phyloP scores from a whole-genome alignment of 106 monocot genomes.

The Dendrobium nobile region DNA sequence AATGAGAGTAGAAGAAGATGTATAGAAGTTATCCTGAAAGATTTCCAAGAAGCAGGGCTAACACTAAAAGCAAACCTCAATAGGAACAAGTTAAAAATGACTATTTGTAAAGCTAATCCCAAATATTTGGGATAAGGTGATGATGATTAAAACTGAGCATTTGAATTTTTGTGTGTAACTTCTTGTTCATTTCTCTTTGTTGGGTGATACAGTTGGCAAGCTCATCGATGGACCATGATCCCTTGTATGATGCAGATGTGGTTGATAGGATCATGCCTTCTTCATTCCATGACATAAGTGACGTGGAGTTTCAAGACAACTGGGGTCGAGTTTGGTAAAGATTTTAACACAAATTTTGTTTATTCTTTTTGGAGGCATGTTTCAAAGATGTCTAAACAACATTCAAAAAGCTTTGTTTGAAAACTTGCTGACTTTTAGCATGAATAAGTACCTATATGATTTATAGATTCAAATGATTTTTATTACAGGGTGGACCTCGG shows the following conservation, averaged over 20 bases:
- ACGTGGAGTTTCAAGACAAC: constrained; percentile 96
- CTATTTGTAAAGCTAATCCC: neutral
- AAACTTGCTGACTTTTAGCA: neutral
- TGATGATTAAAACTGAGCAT: neutral
- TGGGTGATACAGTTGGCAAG: constrained; percentile 19
- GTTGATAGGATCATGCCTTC: constrained; percentile 67
- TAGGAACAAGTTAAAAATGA: neutral
- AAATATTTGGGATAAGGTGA: neutral
- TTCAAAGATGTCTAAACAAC: neutral
- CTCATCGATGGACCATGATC: constrained; percentile 74
- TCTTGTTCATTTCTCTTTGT: neutral
- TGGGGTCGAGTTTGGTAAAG: constrained; percentile 90
- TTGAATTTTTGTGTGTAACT: neutral
- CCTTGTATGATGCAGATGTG: constrained; percentile 78
- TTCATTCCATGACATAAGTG: constrained; percentile 95
- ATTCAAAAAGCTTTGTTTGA: neutral
- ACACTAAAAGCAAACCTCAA: neutral
- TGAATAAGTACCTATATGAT: neutral
- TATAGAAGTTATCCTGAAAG: neutral
- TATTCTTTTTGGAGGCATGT: neutral
- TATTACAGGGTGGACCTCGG: constrained; percentile 91
- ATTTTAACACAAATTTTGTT: neutral
- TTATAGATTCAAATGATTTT: neutral
- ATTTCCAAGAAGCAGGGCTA: neutral
- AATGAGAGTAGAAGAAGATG: no score